Evolutionary conservation across 1,139 yeast genomes (phyloP).

Genomic region (Geotrichum candidum): DNA sequence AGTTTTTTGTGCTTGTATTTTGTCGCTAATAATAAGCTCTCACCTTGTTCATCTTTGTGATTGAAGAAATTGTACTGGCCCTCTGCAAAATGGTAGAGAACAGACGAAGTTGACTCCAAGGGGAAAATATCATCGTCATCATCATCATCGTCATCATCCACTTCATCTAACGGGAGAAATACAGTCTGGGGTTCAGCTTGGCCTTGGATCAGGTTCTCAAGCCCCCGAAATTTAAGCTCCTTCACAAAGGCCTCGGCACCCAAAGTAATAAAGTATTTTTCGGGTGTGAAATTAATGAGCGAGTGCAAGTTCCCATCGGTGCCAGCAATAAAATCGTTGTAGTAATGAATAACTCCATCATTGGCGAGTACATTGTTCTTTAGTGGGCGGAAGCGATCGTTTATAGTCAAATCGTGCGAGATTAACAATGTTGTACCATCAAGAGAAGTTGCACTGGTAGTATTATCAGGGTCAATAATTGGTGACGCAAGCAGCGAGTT

Average conservation of each 20-base stretch:
- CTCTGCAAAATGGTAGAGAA: conserved; percentile 66
- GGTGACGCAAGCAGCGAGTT: conserved; percentile 20
- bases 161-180: conserved; percentile 40
- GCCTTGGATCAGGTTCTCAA: conserved; percentile 51
- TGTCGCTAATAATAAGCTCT: conserved; percentile 6
- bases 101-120: conserved; percentile 29
- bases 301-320: conserved; percentile 11
- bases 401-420: conserved; percentile 21
- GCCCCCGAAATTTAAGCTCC: conserved; percentile 59
- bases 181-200: conserved; percentile 48
- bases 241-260: conserved; percentile 61
- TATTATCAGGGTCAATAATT: conserved; percentile 30
- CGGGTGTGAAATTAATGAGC: conserved; percentile 51
- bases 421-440: conserved; percentile 28
- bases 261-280: conserved; percentile 67
- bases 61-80: conserved; percentile 39
- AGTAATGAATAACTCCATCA: conserved; percentile 61
- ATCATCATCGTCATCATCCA: conserved; percentile 24
- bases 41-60: conserved; percentile 36
- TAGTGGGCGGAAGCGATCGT: conserved; percentile 31
- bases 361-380: conserved; percentile 44
- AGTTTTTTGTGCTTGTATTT: conserved; percentile 23
- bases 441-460: conserved; percentile 17
- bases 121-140: conserved; percentile 17
- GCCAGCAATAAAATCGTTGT: conserved; percentile 33